Evolutionary conservation across 306 rosid genomes (phyloP), one percentile per base, ranked within the genome.

Genomic region (Vigna reflexopilosa): DNA sequence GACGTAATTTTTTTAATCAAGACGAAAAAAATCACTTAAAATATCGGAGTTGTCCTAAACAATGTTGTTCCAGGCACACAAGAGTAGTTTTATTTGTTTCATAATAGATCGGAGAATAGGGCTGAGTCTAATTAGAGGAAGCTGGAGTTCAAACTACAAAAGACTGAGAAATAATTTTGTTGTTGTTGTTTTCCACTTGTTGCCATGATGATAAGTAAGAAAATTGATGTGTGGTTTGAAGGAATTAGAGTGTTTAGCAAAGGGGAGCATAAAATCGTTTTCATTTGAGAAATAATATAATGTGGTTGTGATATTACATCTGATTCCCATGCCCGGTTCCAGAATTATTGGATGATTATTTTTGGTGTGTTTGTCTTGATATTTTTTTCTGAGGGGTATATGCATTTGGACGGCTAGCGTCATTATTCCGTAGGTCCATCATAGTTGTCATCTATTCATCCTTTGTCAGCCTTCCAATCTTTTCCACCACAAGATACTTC

Each of bases 351-450:
- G 14, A 57, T 26, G 66, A 59, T 26, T 59, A 13, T 0, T 13
- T 59, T 58, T 59, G 11, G 40, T 13, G 42, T 28, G 14, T 58
- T n/a, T 42, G 26, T 17, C n/a, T 9, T 13, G 49, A 78, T 74
- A 62, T 69, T 78, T 48, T 78, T 48, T 85, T 81, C 2, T 81
- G 3, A 16, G 19, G 75, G 19, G 4, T 7, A 62, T 8, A 0
- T n/a, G 34, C 24, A 24, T 49, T 57, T 78, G 44, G 81, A 63
- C 55, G 40, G 83, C 30, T 77, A 3, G 17, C 73, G 55, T 45
- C 68, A 70, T 70, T 17, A 54, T 75, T 56, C 47, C 12, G 0
- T 58, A 47, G 72, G 72, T 26, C 67, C 59, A 68, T 63, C 56
- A 0, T 17, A 56, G 63, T 70, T 68, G 67, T 61, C 55, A 17